These are phyloP conservation scores for Microsporum ferrugineum DNA, from an alignment of 2,329 filamentous ascomycete species.

Conservation along the genomic window DNA sequence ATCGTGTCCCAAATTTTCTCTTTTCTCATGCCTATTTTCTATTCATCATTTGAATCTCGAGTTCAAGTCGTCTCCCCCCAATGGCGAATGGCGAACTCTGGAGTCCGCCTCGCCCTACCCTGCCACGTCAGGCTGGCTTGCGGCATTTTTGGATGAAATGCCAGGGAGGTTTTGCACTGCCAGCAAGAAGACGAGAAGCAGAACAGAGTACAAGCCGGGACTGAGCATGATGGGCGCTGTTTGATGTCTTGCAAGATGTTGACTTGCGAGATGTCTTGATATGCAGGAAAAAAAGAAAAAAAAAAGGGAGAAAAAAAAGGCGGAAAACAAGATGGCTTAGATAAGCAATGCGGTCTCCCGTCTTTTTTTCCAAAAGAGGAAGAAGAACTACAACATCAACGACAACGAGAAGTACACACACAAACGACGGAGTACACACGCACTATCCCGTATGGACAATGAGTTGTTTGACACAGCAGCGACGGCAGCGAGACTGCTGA, in stretches of 20 bases:
- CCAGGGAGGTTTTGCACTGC: neutral
- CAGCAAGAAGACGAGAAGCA: neutral
- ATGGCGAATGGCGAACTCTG: neutral
- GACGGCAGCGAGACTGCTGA: neutral
- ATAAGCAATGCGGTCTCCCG: neutral
- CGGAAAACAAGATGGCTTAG: neutral
- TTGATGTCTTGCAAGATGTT: neutral
- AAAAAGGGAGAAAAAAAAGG: neutral
- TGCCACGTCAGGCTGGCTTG: neutral
- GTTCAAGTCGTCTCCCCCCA: neutral
- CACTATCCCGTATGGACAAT: neutral
- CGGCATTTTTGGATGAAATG: neutral
- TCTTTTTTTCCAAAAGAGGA: neutral
- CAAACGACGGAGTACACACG: no score
- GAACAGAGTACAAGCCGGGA: neutral
- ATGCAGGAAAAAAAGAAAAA: neutral
- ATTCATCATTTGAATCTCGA: neutral
- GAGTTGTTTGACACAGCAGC: neutral
- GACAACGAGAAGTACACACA: neutral
- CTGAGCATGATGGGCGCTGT: neutral
- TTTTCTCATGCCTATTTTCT: neutral
- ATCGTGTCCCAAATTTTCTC: neutral
- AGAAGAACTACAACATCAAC: neutral
- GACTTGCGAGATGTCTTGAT: neutral
- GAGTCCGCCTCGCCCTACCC: constrained; percentile 1